Evolutionary conservation across 108 stramenopile genomes (phyloP).

Genomic region (Pseudonitzschia delicatissima): DNA sequence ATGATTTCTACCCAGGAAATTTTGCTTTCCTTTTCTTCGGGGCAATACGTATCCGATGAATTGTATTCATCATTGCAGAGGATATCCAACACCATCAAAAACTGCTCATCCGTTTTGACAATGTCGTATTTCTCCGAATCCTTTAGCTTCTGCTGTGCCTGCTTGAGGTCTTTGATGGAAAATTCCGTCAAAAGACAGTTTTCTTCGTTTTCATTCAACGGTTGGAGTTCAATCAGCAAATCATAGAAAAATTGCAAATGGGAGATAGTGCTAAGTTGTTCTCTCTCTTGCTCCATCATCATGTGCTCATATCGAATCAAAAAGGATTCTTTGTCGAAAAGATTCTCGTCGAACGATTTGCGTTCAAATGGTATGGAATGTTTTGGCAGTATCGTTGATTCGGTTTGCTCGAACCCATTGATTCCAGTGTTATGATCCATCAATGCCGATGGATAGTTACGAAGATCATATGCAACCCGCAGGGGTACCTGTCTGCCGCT

Average conservation of each 20-base stretch:
- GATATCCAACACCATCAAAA: slow-evolving; percentile 39
- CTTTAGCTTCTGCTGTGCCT: slow-evolving; percentile 25
- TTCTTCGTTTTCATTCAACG: neutral
- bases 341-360: neutral
- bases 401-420: neutral
- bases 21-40: slow-evolving; percentile 13
- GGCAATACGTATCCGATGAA: neutral
- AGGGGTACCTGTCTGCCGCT: too few species aligned
- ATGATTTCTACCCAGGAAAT: slow-evolving; percentile 66
- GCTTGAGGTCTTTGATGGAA: slow-evolving; percentile 24
- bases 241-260: slow-evolving; percentile 43
- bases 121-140: slow-evolving; percentile 13
- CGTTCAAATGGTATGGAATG: neutral
- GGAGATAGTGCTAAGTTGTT: slow-evolving; percentile 35
- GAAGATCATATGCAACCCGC: neutral
- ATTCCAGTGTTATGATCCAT: neutral
- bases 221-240: slow-evolving; percentile 28
- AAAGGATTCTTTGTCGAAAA: slow-evolving; percentile 32
- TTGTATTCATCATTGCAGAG: slow-evolving; percentile 1
- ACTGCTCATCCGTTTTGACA: slow-evolving; percentile 46
- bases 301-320: slow-evolving; percentile 63
- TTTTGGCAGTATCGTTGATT: neutral
- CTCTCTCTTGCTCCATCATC: slow-evolving; percentile 65
- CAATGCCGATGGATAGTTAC: neutral
- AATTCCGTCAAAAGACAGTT: slow-evolving; percentile 19